These are phyloP conservation scores for Glomus cerebriforme DNA, from an alignment of 192 early-diverging fungal genomes.

Conservation along the genomic window DNA sequence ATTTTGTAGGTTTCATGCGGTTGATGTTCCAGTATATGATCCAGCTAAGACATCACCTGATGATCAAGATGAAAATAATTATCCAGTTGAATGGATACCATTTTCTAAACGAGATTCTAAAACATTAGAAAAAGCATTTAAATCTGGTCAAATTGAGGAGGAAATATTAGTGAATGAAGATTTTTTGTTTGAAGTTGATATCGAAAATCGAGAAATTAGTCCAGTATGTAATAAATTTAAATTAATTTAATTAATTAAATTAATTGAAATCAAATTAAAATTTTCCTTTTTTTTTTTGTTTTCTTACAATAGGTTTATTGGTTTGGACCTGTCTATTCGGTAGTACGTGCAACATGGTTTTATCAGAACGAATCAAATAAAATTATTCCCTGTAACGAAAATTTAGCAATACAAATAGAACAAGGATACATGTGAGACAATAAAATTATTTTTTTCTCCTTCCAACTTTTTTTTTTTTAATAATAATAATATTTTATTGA, in stretches of 20 bases:
- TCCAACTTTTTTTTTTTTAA: background rate
- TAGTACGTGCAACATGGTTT: slow-evolving; percentile 88
- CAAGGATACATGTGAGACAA: slow-evolving; percentile 65
- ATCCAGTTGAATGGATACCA: slow-evolving; percentile 51
- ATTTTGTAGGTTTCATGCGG: slow-evolving; percentile 26
- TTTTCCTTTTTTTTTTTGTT: too few relatives aligned
- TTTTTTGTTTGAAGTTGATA: slow-evolving; percentile 77
- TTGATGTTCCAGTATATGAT: slow-evolving; percentile 29
- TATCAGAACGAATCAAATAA: slow-evolving; percentile 60
- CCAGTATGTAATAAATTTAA: slow-evolving; percentile 39
- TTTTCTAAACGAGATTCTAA: slow-evolving; percentile 60
- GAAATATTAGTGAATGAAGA: slow-evolving; percentile 77
- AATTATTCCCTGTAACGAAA: slow-evolving; percentile 81
- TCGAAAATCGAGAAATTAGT: slow-evolving; percentile 64
- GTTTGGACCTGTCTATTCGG: slow-evolving; percentile 78
- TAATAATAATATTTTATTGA: background rate
- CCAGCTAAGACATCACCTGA: slow-evolving; percentile 8
- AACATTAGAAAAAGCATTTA: slow-evolving; percentile 57
- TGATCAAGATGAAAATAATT: background rate
- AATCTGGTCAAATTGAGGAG: slow-evolving; percentile 34
- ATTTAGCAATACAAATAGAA: slow-evolving; percentile 77
- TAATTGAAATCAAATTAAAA: background rate
- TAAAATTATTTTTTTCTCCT: background rate
- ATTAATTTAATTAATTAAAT: background rate
- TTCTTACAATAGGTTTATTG: slow-evolving; percentile 70